A percentile compares a stretch with the other conserved stretches of the same genome.
phyloP scores from a whole-genome alignment of 1,139 yeast species.

The Zygosaccharomyces pseudobailii region DNA sequence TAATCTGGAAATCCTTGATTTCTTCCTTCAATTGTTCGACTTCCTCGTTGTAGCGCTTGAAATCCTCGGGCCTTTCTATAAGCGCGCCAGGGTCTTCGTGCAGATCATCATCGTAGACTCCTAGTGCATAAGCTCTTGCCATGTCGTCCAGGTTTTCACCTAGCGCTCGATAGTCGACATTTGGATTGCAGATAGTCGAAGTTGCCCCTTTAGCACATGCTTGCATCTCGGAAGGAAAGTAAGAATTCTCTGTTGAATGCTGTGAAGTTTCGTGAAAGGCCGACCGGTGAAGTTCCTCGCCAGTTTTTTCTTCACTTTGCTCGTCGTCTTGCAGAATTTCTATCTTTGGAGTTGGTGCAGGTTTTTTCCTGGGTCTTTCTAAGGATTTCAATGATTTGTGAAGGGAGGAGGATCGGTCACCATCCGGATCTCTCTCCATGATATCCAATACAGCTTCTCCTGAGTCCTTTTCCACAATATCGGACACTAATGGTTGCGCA shows the following conservation, averaged over 20 bases:
- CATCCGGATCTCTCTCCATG: slow-evolving; percentile 18
- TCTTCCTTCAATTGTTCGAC: slow-evolving; percentile 40
- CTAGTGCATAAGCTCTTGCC: slow-evolving; percentile 58
- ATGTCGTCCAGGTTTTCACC: slow-evolving; percentile 48
- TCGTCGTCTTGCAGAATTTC: background rate
- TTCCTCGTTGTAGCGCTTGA: slow-evolving; percentile 47
- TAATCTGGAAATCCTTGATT: slow-evolving; percentile 21
- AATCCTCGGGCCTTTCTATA: slow-evolving; percentile 51
- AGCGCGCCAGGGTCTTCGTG: slow-evolving; percentile 54
- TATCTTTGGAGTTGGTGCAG: background rate
- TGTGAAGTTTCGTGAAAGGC: background rate
- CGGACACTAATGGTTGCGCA: background rate
- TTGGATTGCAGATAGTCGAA: slow-evolving; percentile 16
- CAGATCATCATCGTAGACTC: slow-evolving; percentile 54
- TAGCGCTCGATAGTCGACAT: slow-evolving; percentile 41
- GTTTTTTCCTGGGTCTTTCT: slow-evolving; percentile 8
- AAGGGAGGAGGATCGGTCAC: background rate
- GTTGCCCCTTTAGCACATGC: slow-evolving; percentile 7
- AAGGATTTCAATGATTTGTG: slow-evolving; percentile 13
- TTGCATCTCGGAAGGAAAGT: slow-evolving; percentile 16
- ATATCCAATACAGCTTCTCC: slow-evolving; percentile 20
- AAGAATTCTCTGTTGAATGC: background rate
- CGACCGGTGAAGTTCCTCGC: background rate
- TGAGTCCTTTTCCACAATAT: slow-evolving; percentile 5
- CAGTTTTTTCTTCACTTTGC: too few species aligned